phyloP scores from a whole-genome alignment of 768 basidiomycete species.

The Suillus paluster region DNA sequence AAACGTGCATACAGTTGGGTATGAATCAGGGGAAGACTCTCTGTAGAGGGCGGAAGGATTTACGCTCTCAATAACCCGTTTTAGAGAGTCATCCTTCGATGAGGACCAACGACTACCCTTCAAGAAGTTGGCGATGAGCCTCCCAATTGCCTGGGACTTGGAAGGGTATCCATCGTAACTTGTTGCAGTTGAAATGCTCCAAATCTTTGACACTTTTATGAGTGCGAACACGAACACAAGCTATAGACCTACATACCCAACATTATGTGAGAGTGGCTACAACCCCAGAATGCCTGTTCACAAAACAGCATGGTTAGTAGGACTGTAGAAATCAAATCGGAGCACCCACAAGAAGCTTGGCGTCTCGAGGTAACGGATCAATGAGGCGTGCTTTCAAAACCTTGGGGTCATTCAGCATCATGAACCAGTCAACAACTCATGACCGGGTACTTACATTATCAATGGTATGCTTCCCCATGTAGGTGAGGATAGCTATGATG shows the following conservation, averaged over 20 bases:
- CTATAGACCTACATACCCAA: slow-evolving; percentile 21
- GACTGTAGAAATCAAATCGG: neutral
- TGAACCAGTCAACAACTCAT: slow-evolving; percentile 24
- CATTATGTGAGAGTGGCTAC: slow-evolving; percentile 32
- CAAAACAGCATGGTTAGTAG: neutral
- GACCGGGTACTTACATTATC: slow-evolving; percentile 23
- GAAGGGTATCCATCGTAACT: neutral
- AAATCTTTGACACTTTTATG: slow-evolving; percentile 21
- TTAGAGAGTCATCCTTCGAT: neutral
- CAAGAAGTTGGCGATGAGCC: neutral
- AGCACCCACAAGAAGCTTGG: slow-evolving; percentile 30
- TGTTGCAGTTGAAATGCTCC: slow-evolving; percentile 27
- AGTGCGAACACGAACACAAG: neutral
- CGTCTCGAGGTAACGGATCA: slow-evolving; percentile 26
- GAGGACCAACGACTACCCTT: neutral
- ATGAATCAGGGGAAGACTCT: slow-evolving; percentile 20
- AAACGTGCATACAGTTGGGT: slow-evolving; percentile 14
- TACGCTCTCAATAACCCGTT: neutral
- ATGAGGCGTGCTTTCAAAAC: slow-evolving; percentile 28
- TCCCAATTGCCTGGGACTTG: too few species aligned
- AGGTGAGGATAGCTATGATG: slow-evolving; percentile 16
- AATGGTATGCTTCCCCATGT: slow-evolving; percentile 18
- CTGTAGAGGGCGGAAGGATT: neutral
- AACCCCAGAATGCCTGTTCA: slow-evolving; percentile 31
- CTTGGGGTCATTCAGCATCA: slow-evolving; percentile 14